Percentiles rank a stretch among this genome's conserved stretches.
Evolutionary conservation across 768 basidiomycete genomes (phyloP).

Genomic region (Baorangia bicolor): DNA sequence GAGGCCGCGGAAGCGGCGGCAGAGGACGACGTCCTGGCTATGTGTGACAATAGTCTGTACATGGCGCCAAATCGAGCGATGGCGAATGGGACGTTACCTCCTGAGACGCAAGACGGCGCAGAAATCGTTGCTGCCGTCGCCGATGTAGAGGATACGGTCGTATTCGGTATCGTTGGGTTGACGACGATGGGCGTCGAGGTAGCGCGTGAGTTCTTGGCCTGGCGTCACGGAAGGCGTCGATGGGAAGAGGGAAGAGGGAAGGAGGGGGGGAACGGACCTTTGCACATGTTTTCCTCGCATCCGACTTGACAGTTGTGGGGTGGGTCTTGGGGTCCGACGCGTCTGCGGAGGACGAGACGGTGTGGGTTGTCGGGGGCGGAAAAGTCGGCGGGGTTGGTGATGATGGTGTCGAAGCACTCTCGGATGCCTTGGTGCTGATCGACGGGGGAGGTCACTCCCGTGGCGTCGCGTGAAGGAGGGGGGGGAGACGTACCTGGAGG

Average conservation of each 20-base stretch:
- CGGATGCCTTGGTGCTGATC: constrained; percentile 70
- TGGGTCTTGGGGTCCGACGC: constrained; percentile 70
- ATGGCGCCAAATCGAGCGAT: no score
- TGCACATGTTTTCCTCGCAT: constrained; percentile 98
- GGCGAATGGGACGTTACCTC: no score
- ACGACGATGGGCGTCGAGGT: constrained; percentile 52
- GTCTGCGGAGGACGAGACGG: constrained; percentile 71
- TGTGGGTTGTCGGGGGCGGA: constrained; percentile 54
- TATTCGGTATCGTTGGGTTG: constrained; percentile 50
- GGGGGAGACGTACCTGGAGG: constrained; percentile 54
- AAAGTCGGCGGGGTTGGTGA: constrained; percentile 94
- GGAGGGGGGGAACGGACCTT: constrained; percentile 54
- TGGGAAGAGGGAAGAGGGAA: no score
- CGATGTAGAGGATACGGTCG: constrained; percentile 85
- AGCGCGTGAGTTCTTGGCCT: constrained; percentile 94
- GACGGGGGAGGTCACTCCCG: no score
- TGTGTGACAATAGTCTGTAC: no score
- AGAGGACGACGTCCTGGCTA: constrained; percentile 85
- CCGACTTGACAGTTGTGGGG: constrained; percentile 86
- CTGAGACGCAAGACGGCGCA: constrained; percentile 85
- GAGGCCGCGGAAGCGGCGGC: constrained; percentile 75
- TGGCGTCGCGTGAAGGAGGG: no score
- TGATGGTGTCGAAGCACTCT: constrained; percentile 74
- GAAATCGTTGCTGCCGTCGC: constrained; percentile 95
- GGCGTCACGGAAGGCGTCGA: no score